phyloP scores from a whole-genome alignment of 2,329 filamentous ascomycete genomes.

The Albifimbria verrucaria region DNA sequence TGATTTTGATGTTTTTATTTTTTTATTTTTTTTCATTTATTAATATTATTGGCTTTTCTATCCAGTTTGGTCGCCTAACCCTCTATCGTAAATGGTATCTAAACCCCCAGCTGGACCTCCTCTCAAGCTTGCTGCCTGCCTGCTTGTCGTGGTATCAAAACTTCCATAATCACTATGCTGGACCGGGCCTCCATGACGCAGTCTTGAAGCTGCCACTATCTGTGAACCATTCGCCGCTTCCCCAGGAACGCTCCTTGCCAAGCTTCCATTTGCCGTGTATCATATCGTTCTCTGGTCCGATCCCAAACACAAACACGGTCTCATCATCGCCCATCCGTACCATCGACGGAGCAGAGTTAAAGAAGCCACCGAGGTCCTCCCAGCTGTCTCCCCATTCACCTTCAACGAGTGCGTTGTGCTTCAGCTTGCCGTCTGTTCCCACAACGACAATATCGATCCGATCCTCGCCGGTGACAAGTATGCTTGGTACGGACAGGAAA shows the following conservation, averaged over 20 bases:
- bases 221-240: neutral
- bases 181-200: neutral
- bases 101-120: no score
- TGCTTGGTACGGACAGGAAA: constrained; percentile 7
- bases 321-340: neutral
- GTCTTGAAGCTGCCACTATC: neutral
- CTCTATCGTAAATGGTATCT: no score
- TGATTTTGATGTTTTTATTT: no score
- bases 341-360: constrained; percentile 12
- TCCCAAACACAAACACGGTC: constrained; percentile 1
- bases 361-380: constrained; percentile 10
- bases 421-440: constrained; percentile 8
- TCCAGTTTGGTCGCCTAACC: no score
- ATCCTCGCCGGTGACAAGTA: constrained; percentile 5
- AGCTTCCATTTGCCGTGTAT: constrained; percentile 1
- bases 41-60: no score
- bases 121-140: no score
- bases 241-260: neutral
- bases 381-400: constrained; percentile 4
- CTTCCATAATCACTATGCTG: neutral
- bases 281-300: neutral
- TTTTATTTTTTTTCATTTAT: no score
- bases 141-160: no score
- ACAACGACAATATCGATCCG: constrained; percentile 11
- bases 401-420: constrained; percentile 5